Conservation (phyloP, 208 protist species). For the Leptomonas pyrrhocoris region DNA sequence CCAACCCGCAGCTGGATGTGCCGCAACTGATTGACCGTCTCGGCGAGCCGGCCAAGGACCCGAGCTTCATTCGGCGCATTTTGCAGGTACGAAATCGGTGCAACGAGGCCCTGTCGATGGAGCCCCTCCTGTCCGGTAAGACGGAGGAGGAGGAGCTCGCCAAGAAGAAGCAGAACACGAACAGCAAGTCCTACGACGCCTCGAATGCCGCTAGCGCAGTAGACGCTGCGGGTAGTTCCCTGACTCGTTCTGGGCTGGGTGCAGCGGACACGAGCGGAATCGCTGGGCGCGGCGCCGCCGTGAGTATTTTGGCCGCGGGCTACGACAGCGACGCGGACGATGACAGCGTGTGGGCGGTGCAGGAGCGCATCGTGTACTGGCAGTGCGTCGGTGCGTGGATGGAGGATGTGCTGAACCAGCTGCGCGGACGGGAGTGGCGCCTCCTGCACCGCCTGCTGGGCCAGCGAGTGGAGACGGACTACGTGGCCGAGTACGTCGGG, state of each 20-base stretch:
- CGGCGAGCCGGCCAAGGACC: constrained; percentile 57
- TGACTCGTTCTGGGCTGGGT: background rate
- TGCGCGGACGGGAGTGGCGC: constrained; percentile 84
- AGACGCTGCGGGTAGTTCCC: constrained; percentile 2
- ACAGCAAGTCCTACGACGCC: constrained; percentile 18
- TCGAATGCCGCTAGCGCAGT: background rate
- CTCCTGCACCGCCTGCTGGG: constrained; percentile 75
- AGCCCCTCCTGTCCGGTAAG: constrained; percentile 42
- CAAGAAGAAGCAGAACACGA: constrained; percentile 22
- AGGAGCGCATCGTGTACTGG: constrained; percentile 79
- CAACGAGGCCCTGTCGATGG: constrained; percentile 57
- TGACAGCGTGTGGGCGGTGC: constrained; percentile 36
- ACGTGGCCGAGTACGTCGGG: constrained; percentile 67
- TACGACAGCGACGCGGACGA: constrained; percentile 27
- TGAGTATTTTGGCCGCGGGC: background rate
- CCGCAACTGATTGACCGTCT: constrained; percentile 74
- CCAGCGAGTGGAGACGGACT: constrained; percentile 72
- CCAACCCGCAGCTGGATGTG: constrained; percentile 62
- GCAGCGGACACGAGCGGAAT: background rate
- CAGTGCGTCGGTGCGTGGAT: constrained; percentile 69
- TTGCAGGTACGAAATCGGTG: constrained; percentile 71
- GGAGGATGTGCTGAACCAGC: constrained; percentile 68
- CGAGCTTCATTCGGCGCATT: constrained; percentile 65
- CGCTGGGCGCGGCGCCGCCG: background rate
- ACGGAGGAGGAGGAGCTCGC: constrained; percentile 34